Conservation (phyloP, 2,329 filamentous ascomycete genomes). For the Hymenoscyphus linearis region DNA sequence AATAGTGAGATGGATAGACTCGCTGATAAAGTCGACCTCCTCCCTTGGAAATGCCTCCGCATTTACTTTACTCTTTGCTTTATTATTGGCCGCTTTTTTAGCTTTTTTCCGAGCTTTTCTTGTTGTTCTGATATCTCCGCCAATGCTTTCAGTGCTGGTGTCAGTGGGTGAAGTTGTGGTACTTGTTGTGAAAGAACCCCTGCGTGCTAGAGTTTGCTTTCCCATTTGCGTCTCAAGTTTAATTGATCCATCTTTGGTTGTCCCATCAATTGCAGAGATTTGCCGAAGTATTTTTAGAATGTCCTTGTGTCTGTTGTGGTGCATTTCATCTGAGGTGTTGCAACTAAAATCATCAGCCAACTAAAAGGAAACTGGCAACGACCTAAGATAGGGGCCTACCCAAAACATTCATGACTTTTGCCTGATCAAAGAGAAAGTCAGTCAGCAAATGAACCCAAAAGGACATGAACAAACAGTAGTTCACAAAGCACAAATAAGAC, state of each 20-base stretch:
- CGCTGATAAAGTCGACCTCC: conserved; percentile 27
- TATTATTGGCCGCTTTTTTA: conserved; percentile 19
- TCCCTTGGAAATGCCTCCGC: conserved; percentile 23
- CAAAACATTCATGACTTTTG: conserved; percentile 8
- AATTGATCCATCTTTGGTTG: conserved; percentile 5
- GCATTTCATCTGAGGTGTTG: conserved; percentile 30
- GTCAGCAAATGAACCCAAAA: conserved; percentile 2
- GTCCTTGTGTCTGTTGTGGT: conserved; percentile 30
- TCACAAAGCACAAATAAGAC: neutral
- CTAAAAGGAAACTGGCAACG: neutral
- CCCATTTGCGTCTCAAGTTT: conserved; percentile 4
- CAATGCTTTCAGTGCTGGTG: conserved; percentile 18
- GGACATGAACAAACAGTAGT: neutral
- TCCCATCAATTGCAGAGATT: conserved; percentile 22
- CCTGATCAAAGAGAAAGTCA: conserved; percentile 5
- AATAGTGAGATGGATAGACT: conserved; percentile 25
- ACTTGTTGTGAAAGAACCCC: conserved; percentile 6
- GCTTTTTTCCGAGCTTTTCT: conserved; percentile 25
- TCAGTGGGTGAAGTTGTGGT: conserved; percentile 17
- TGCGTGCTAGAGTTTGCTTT: neutral
- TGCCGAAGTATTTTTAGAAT: conserved; percentile 27
- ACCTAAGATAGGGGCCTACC: neutral
- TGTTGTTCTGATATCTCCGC: conserved; percentile 13
- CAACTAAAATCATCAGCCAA: conserved; percentile 18
- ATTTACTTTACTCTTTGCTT: conserved; percentile 10